Evolutionary conservation across 2,329 filamentous ascomycete species (phyloP).

Genomic region (Ascochyta koolunga): DNA sequence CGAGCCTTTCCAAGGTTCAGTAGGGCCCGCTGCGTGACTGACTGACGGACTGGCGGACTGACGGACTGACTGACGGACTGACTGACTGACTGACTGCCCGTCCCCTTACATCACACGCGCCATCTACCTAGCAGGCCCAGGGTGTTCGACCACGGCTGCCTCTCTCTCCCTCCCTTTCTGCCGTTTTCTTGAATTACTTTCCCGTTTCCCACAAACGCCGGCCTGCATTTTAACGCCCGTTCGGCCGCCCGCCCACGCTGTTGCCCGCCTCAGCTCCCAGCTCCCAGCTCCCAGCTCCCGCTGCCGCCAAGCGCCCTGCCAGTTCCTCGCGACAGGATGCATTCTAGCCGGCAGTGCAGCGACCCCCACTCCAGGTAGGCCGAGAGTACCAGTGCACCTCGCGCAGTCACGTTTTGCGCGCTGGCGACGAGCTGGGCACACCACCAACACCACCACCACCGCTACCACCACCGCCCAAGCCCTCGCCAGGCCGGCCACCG

Average conservation of each 20-base stretch:
- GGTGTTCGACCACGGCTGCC: constrained; percentile 6
- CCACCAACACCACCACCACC: constrained; percentile 2
- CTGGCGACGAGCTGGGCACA: constrained; percentile 16
- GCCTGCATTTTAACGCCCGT: constrained; percentile 5
- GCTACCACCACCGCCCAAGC: constrained; percentile 5
- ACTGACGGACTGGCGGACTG: neutral
- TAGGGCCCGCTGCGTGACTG: constrained; percentile 12
- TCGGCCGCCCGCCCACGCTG: neutral
- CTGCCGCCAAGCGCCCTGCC: constrained; percentile 15
- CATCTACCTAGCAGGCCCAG: constrained; percentile 15
- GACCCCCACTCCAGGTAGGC: constrained; percentile 19
- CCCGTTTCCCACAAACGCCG: constrained; percentile 9
- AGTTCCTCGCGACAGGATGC: constrained; percentile 24
- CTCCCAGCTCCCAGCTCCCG: constrained; percentile 7
- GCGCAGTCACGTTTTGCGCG: constrained; percentile 30
- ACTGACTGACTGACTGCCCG: neutral
- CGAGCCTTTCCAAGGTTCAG: constrained; percentile 22
- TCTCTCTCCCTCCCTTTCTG: constrained; percentile 16
- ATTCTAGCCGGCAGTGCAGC: constrained; percentile 23
- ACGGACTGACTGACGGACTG: constrained; percentile 1
- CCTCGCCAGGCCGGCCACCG: constrained; percentile 10
- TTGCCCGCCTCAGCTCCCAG: neutral
- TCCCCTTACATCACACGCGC: constrained; percentile 21
- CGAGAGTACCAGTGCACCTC: constrained; percentile 14
- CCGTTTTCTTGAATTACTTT: constrained; percentile 13